Evolutionary conservation across 164 flowering plant species (phyloP).

Genomic region (Echeveria elegans): DNA sequence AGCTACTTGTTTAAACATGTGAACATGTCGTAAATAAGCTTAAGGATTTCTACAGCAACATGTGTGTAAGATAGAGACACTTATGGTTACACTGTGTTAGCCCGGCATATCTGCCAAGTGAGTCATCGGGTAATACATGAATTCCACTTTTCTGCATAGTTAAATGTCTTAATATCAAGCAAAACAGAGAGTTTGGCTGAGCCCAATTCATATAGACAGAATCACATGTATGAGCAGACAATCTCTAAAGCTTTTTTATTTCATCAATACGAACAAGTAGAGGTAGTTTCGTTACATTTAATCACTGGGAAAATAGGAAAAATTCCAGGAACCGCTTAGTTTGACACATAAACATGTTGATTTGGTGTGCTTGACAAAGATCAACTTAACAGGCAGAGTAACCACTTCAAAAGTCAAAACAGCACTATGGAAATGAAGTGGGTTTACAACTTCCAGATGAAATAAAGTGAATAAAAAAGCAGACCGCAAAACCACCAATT

Average conservation of each 20-base stretch:
- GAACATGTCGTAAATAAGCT: neutral
- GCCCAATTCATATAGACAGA: neutral
- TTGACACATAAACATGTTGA: too few relatives aligned
- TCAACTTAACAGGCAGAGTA: neutral
- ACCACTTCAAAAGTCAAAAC: neutral
- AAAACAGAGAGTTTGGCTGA: neutral
- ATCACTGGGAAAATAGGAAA: too few relatives aligned
- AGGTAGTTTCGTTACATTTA: too few relatives aligned
- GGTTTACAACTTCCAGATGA: neutral
- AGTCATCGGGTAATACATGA: neutral
- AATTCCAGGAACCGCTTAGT: too few relatives aligned
- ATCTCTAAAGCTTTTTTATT: too few relatives aligned
- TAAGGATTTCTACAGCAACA: too few relatives aligned
- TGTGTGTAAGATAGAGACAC: too few relatives aligned
- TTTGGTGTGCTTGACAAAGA: too few relatives aligned
- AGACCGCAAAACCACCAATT: neutral
- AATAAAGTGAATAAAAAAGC: neutral
- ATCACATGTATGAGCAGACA: neutral
- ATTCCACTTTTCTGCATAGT: neutral
- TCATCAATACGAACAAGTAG: too few relatives aligned
- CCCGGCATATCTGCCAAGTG: too few relatives aligned
- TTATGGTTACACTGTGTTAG: too few relatives aligned
- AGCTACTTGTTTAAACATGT: neutral
- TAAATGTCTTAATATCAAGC: neutral
- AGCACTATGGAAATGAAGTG: neutral